These are phyloP conservation scores for Aschersonia sp. DNA, from an alignment of 2,329 filamentous ascomycete genomes.

Conservation along the genomic window DNA sequence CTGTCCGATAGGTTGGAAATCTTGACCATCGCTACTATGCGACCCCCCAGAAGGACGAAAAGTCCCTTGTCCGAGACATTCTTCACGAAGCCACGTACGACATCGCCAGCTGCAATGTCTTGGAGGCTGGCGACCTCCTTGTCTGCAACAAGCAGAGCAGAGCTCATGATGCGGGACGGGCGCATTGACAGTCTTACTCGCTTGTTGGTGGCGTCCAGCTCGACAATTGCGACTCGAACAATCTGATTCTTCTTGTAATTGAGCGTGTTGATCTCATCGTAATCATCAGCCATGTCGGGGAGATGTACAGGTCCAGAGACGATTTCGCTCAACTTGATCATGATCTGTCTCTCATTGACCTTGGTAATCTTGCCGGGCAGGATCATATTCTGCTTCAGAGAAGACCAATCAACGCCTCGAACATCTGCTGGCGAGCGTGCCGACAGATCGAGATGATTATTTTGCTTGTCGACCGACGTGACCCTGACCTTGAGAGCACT, in stretches of 20 bases:
- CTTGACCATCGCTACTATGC: constrained; percentile 68
- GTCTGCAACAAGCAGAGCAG: constrained; percentile 66
- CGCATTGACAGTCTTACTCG: constrained; percentile 66
- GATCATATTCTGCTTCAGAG: constrained; percentile 64
- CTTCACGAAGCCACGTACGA: constrained; percentile 85
- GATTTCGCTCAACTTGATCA: constrained; percentile 71
- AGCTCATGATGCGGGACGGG: constrained; percentile 80
- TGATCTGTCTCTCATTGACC: constrained; percentile 65
- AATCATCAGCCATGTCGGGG: constrained; percentile 77
- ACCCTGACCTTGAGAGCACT: constrained; percentile 74
- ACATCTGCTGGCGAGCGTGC: constrained; percentile 44
- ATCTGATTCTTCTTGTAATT: constrained; percentile 73
- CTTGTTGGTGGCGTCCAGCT: constrained; percentile 74
- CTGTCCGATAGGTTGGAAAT: constrained; percentile 81
- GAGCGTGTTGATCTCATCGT: constrained; percentile 60
- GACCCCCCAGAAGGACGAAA: constrained; percentile 71
- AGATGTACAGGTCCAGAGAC: constrained; percentile 70
- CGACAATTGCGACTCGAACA: constrained; percentile 71
- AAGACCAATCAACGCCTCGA: constrained; percentile 47
- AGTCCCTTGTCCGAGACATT: constrained; percentile 80
- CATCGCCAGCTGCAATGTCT: constrained; percentile 62
- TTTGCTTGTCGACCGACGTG: constrained; percentile 54
- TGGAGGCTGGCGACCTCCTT: constrained; percentile 56
- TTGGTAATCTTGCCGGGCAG: constrained; percentile 75
- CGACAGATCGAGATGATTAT: constrained; percentile 71